Percentiles rank a stretch among this genome's conserved stretches.
phyloP scores from a whole-genome alignment of 1,139 yeast species.

The Suhomyces yuchorum region DNA sequence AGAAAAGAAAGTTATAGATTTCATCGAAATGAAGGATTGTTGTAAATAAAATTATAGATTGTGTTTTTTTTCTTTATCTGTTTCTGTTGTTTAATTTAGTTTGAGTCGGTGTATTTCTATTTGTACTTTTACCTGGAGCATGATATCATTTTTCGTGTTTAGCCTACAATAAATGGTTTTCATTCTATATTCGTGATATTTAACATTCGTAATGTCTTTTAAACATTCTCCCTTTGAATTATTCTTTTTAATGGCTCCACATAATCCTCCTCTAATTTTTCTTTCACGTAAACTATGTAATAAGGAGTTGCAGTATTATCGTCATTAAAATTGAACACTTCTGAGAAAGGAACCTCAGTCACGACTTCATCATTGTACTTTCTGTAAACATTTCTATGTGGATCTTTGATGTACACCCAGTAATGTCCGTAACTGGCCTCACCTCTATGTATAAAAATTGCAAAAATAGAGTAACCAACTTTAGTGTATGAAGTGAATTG shows the following conservation, averaged over 20 bases:
- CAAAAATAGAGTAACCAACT: slow-evolving; percentile 81
- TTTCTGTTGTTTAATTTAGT: slow-evolving; percentile 6
- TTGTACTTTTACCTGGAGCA: slow-evolving; percentile 1
- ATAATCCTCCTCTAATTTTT: slow-evolving; percentile 56
- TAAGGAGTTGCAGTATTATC: slow-evolving; percentile 92
- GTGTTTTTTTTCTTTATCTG: neutral
- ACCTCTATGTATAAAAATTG: slow-evolving; percentile 92
- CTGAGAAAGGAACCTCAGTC: slow-evolving; percentile 71
- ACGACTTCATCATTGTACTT: slow-evolving; percentile 93
- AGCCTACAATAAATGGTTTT: neutral
- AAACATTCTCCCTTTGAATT: neutral
- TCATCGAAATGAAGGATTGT: neutral
- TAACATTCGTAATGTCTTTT: neutral
- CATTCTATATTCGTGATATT: slow-evolving; percentile 1
- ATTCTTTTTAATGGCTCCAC: slow-evolving; percentile 63
- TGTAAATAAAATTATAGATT: neutral
- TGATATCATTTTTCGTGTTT: neutral
- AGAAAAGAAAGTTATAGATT: slow-evolving; percentile 12
- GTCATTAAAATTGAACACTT: slow-evolving; percentile 72
- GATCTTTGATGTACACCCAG: slow-evolving; percentile 90
- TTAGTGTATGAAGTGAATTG: slow-evolving; percentile 64
- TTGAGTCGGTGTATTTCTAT: slow-evolving; percentile 7
- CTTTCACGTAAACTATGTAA: slow-evolving; percentile 79
- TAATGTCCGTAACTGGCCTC: slow-evolving; percentile 96
- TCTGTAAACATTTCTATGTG: slow-evolving; percentile 65